Evolutionary conservation across 164 flowering plant species (phyloP).

Genomic region (Taxillus chinensis): DNA sequence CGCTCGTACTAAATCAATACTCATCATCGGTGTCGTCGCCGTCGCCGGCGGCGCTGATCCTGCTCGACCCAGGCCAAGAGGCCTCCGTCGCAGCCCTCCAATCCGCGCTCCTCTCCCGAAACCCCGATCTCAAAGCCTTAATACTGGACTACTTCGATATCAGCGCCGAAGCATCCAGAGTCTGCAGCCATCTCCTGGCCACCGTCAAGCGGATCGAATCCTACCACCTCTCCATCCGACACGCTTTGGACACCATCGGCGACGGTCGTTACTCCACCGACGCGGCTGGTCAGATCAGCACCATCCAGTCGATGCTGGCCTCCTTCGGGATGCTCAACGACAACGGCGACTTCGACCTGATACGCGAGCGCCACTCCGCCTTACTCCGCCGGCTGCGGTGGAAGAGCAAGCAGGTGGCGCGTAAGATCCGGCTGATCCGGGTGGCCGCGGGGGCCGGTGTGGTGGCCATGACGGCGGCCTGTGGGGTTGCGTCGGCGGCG

Average conservation of each 20-base stretch:
- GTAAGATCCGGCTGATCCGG: constrained; percentile 34
- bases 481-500: constrained; percentile 21
- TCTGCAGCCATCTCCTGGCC: constrained; percentile 43
- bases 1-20: constrained; percentile 15
- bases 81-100: constrained; percentile 29
- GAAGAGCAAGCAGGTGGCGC: constrained; percentile 26
- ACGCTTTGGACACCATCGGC: constrained; percentile 17
- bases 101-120: constrained; percentile 21
- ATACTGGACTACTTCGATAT: constrained; percentile 37
- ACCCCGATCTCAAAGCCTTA: constrained; percentile 31
- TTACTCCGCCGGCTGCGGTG: constrained; percentile 31
- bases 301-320: constrained; percentile 19
- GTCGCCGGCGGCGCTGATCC: constrained; percentile 16
- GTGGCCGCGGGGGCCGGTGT: constrained; percentile 28
- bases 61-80: constrained; percentile 56
- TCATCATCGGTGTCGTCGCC: constrained; percentile 13
- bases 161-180: constrained; percentile 55
- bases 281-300: constrained; percentile 1
- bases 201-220: constrained; percentile 29
- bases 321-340: constrained; percentile 23
- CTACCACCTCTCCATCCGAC: constrained; percentile 23
- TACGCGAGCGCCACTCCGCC: constrained; percentile 35
- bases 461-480: constrained; percentile 26
- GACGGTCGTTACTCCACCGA: constrained; percentile 14
- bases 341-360: constrained; percentile 29